Conservation (phyloP, 345 rosid species). For the Melastoma malabathricum region DNA sequence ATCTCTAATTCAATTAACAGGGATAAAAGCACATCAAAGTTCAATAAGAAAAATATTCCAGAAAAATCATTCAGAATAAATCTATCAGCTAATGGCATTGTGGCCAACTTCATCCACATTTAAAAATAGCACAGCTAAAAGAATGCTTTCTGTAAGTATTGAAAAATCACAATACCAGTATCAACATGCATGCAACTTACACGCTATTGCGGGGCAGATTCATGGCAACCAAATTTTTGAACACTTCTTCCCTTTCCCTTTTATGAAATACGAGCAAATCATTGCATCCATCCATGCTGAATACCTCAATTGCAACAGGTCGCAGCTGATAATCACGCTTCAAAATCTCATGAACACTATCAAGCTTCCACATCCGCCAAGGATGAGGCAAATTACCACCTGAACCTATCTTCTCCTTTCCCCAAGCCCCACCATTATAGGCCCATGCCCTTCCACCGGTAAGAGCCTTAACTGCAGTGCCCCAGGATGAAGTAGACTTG, state of each 20-base stretch:
- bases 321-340: conserved; percentile 99
- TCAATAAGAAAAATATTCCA: too few species aligned
- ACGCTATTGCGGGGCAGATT: conserved; percentile 94
- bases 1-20: too few species aligned
- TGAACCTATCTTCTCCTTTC: conserved; percentile 72
- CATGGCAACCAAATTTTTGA: conserved; percentile 87
- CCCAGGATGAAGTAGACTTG: conserved; percentile 72
- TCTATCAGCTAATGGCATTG: too few species aligned
- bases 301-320: conserved; percentile 96
- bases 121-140: too few species aligned
- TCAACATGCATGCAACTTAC: conserved; percentile 29
- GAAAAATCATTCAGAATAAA: too few species aligned
- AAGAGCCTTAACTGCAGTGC: conserved; percentile 41
- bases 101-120: too few species aligned
- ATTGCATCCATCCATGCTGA: conserved; percentile 98
- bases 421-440: conserved; percentile 99
- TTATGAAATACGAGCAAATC: conserved; percentile 96
- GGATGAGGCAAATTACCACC: conserved; percentile 82
- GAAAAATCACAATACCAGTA: too few species aligned
- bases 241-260: conserved; percentile 98
- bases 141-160: too few species aligned
- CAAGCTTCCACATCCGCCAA: conserved; percentile 98
- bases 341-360: conserved; percentile 86
- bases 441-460: conserved; percentile 99
- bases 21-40: too few species aligned